Evolutionary conservation across 169 alveolate genomes (phyloP), one percentile per base, ranked within the genome.

Genomic region (Eimeria falciformis): DNA sequence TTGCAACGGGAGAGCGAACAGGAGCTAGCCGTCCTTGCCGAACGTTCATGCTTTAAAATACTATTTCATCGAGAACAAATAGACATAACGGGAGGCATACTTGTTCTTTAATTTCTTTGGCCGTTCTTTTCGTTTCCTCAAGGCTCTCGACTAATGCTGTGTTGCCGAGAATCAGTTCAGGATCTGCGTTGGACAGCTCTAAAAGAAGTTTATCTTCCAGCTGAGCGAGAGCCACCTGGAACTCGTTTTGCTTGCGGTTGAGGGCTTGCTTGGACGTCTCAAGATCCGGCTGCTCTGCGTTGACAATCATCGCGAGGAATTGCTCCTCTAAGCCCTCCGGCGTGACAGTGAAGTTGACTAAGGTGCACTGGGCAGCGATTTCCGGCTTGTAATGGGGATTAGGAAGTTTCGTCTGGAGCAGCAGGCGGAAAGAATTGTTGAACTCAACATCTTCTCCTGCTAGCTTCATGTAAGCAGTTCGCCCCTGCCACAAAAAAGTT

Each of bases 361-460:
- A 94, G 18, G 99, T 98, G 91, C 99, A 98, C 94, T 98, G 98
- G 43, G 99, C 99, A 21, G 99, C 99, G 33, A 97, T 97, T 95
- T 98, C 99, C 27, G 99, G 99, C 93, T 98, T 66, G 90, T 94
- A 98, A 95, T 98, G 99, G 21, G 99, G 99, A 90, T 98, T 98
- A 73, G 97, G 96, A 77, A 98, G 96, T 95, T 98, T 98, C 43
- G 99, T 98, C 92, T 97, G 97, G 90, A 98, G 95, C 95, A 96
- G 96, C 12, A 98, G 98, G 91, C 96, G 96, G 95, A 98, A 98
- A 58, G 95, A 94, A 29, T 97, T 97, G 92, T 95, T 96, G 81
- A 96, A 96, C 84, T 97, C 98, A 86, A 97, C 96, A 93, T 96
- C 98, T 93, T 97, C 98, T 73, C 97, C 96, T 47, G 98, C 99